Conservation (phyloP, 805 yeast genomes). For the Blastobotrys americana region DNA sequence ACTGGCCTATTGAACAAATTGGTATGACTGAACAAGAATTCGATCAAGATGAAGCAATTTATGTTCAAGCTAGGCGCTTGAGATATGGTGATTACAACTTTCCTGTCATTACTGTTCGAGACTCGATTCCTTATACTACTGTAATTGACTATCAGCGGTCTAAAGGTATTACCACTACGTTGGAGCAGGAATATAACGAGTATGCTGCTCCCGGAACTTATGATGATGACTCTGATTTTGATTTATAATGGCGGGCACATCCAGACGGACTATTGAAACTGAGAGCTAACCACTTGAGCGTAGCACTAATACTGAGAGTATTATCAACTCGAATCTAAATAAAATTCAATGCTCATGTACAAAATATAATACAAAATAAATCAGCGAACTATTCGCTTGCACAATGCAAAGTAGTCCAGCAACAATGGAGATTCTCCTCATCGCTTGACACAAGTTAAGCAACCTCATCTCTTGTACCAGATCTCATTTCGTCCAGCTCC, state of each 20-base stretch:
- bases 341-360: constrained; percentile 2
- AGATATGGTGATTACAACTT: constrained; percentile 37
- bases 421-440: neutral
- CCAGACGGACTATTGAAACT: no score
- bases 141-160: constrained; percentile 16
- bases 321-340: neutral
- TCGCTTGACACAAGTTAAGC: neutral
- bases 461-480: neutral
- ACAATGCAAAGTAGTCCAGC: neutral
- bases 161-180: constrained; percentile 11
- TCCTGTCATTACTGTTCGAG: constrained; percentile 35
- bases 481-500: constrained; percentile 18
- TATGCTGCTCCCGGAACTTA: constrained; percentile 13
- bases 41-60: constrained; percentile 30
- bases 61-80: constrained; percentile 27
- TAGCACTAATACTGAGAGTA: neutral
- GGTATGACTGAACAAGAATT: constrained; percentile 16
- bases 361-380: neutral
- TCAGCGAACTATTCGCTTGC: neutral
- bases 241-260: no score
- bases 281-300: no score
- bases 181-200: constrained; percentile 18
- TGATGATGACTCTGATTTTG: constrained; percentile 12
- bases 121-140: constrained; percentile 16
- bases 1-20: neutral